Evolutionary conservation across 1,284 basidiomycete species (phyloP).

Genomic region (Amylostereum chailletii): DNA sequence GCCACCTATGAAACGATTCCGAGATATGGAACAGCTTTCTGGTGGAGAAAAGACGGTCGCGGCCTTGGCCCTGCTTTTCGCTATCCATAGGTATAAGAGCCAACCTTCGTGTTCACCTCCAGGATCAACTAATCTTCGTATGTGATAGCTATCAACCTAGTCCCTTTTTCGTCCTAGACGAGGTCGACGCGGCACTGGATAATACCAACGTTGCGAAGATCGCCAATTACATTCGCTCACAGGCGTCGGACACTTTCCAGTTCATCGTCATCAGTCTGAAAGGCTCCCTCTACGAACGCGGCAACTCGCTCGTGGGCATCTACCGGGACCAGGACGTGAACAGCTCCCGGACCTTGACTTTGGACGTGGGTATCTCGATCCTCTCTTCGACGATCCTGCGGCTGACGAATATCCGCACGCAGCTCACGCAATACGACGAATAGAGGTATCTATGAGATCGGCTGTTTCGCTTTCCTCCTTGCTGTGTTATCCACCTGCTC

Average conservation of each 20-base stretch:
- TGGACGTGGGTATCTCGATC: slow-evolving; percentile 62
- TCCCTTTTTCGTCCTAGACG: slow-evolving; percentile 98
- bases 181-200: slow-evolving; percentile 95
- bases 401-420: slow-evolving; percentile 7
- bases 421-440: slow-evolving; percentile 37
- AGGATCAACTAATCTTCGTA: slow-evolving; percentile 5
- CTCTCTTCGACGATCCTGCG: neutral
- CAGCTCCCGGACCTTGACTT: slow-evolving; percentile 80
- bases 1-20: slow-evolving; percentile 98
- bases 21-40: slow-evolving; percentile 97
- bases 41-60: slow-evolving; percentile 99
- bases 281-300: slow-evolving; percentile 83
- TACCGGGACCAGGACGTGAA: slow-evolving; percentile 92
- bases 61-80: slow-evolving; percentile 90
- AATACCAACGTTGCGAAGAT: slow-evolving; percentile 93
- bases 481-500: too few relatives aligned
- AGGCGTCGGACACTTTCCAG: slow-evolving; percentile 78
- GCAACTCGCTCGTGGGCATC: slow-evolving; percentile 88
- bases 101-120: neutral
- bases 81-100: slow-evolving; percentile 75
- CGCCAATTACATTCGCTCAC: slow-evolving; percentile 81
- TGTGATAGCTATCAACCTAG: slow-evolving; percentile 83
- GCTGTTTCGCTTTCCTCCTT: too few relatives aligned
- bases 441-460: slow-evolving; percentile 2
- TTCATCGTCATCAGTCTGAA: slow-evolving; percentile 98